Base-by-base conservation (phyloP, 2,329 filamentous ascomycete species). In the Penicillium sp. region DNA sequence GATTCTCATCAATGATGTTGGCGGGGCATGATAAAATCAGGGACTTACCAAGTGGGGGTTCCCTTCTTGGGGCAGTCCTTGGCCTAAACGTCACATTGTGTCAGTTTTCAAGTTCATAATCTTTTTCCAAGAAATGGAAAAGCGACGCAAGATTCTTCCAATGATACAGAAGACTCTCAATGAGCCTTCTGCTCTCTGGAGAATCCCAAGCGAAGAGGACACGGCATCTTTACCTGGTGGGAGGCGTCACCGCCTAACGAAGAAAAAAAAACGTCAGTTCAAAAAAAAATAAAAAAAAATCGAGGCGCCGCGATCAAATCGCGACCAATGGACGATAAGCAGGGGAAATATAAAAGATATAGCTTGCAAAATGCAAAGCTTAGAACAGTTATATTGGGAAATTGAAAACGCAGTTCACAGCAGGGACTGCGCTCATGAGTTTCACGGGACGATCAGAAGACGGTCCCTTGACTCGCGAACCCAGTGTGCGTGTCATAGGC, bases 21-120 rank as follows among this genome's bases (percentile, higher is more conserved):
- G 19, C 57, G 44, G 37, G 40, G 33, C 40, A 55, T 28, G 58
- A 33, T 12, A 55, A 60, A 30, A 67, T 42, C 42, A 24, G 49
- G 7, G 19, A 80, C 88, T 79, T 83, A 93, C 90, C 91, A 93
- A 81, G 92, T 93, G 73, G 91, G 88, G 72, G 89, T 88, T 72
- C 90, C 90, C 82, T 91, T 90, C 85, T 88, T 92, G 75, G 91
- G 91, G 86, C 91, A 95, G 75, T 94, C 91, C 75, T 91, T 90
- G 75, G 91, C 91, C 91, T 92, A 69, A 64, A 63, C 63, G 63
- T 66, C 63, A 70, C 60, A 70, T 10, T 58, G 60, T 57, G 54
- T 73, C 22, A 72, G 67, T 63, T 61, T 69, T 50, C 49, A 49
- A 28, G 35, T 40, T 28, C 19, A 28, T 42, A 8, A 9, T 38